phyloP scores from a whole-genome alignment of 129 eudicot species.

The Tagetes erecta region DNA sequence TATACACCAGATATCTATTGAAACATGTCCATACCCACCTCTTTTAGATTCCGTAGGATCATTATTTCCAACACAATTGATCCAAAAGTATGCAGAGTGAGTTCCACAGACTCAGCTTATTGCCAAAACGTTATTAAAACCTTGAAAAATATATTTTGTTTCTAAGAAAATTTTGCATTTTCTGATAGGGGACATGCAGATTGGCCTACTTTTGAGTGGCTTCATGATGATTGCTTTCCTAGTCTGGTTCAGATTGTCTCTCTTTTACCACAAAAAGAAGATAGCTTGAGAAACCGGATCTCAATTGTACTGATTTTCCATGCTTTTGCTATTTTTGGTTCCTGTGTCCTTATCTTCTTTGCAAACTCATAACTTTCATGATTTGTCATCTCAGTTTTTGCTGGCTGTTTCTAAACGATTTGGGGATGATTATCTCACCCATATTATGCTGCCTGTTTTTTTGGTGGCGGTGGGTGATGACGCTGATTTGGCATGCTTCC shows the following conservation, averaged over 20 bases:
- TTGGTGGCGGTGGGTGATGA: conserved; percentile 80
- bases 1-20: conserved; percentile 70
- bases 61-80: conserved; percentile 58
- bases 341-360: neutral
- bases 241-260: conserved; percentile 72
- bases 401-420: conserved; percentile 62
- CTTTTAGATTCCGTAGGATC: conserved; percentile 57
- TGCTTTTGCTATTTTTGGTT: conserved; percentile 6
- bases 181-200: conserved; percentile 75
- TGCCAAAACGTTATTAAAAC: neutral
- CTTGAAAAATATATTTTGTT: conserved; percentile 5
- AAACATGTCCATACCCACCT: conserved; percentile 81
- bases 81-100: conserved; percentile 77
- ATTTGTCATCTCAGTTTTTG: conserved; percentile 57
- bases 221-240: conserved; percentile 90
- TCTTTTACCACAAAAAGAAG: conserved; percentile 88
- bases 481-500: conserved; percentile 70
- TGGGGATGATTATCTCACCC: conserved; percentile 78
- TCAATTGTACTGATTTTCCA: conserved; percentile 50
- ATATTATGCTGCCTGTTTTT: conserved; percentile 78
- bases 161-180: conserved; percentile 15
- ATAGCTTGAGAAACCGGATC: conserved; percentile 63
- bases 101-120: conserved; percentile 17
- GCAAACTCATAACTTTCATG: conserved; percentile 14
- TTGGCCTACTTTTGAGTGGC: conserved; percentile 93